Evolutionary conservation across 352 stramenopile genomes (phyloP).

Genomic region (Pythium phragmitis): DNA sequence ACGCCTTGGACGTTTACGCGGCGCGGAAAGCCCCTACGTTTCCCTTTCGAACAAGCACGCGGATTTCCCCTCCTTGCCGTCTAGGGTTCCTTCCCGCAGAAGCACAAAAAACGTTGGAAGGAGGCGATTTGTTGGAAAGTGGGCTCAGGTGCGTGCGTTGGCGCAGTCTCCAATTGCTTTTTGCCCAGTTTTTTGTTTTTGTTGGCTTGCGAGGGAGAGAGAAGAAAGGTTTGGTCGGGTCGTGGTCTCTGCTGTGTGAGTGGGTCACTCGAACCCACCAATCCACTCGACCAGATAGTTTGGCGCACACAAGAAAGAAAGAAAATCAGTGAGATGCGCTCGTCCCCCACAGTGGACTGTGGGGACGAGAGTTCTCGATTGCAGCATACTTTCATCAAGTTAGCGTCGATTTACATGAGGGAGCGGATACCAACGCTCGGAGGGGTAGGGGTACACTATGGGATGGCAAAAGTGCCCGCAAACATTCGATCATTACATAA

Average conservation of each 20-base stretch:
- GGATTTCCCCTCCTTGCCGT: neutral
- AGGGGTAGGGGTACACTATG: slow-evolving; percentile 29
- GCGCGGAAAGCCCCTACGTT: neutral
- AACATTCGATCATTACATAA: slow-evolving; percentile 8
- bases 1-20: neutral
- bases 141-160: neutral
- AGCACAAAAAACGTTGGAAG: neutral
- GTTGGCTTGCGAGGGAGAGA: slow-evolving; percentile 8
- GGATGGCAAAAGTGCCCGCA: slow-evolving; percentile 5
- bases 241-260: slow-evolving; percentile 2
- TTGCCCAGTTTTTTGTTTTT: slow-evolving; percentile 10
- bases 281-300: slow-evolving; percentile 4
- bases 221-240: slow-evolving; percentile 12
- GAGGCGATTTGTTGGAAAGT: neutral
- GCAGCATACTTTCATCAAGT: slow-evolving; percentile 16
- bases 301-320: slow-evolving; percentile 9
- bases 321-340: slow-evolving; percentile 23
- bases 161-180: slow-evolving; percentile 7
- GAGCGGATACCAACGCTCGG: slow-evolving; percentile 5
- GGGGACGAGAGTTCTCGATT: slow-evolving; percentile 5
- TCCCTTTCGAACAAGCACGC: neutral
- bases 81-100: neutral
- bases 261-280: slow-evolving; percentile 19
- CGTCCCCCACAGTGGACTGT: slow-evolving; percentile 19
- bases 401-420: neutral